Evolutionary conservation across 495 filamentous ascomycete genomes (phyloP).

Genomic region (Aspergillus biplanus): DNA sequence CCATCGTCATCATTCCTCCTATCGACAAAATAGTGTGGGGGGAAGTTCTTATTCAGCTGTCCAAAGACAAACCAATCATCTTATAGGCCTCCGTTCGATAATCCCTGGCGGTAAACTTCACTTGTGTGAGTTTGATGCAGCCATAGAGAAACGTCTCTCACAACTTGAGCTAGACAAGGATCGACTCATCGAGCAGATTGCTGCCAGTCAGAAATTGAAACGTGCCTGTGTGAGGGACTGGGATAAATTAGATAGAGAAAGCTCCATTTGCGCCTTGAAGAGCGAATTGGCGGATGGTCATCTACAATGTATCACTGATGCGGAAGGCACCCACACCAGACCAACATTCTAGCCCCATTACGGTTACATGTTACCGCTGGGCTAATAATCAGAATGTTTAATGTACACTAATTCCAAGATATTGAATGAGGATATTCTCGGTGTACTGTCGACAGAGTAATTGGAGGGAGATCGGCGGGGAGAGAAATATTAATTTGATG

Average conservation of each 20-base stretch:
- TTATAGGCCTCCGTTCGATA: constrained; percentile 53
- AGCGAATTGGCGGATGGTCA: constrained; percentile 66
- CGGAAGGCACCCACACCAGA: constrained; percentile 50
- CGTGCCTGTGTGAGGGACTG: constrained; percentile 58
- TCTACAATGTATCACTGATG: constrained; percentile 59
- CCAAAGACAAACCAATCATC: constrained; percentile 55
- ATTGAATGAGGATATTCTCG: not conserved
- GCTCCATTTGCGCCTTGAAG: constrained; percentile 58
- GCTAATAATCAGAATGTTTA: not conserved
- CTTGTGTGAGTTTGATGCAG: constrained; percentile 41
- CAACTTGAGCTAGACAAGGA: constrained; percentile 59
- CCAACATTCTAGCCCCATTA: constrained; percentile 41
- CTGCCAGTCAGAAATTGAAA: constrained; percentile 58
- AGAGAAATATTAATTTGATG: not conserved
- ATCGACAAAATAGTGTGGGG: constrained; percentile 52
- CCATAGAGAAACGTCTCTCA: constrained; percentile 49
- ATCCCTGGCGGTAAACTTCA: constrained; percentile 54
- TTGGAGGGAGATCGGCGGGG: not conserved
- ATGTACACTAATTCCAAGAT: not conserved
- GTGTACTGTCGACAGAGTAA: too few relatives aligned
- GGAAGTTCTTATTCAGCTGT: constrained; percentile 54
- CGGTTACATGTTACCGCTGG: not conserved
- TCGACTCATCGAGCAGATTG: constrained; percentile 56
- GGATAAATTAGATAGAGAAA: constrained; percentile 62
- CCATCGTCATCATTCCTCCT: constrained; percentile 39